Evolutionary conservation across 495 filamentous ascomycete genomes (phyloP), one percentile per base, ranked within the genome.

Genomic region (Massariosphaeria phaeospora): DNA sequence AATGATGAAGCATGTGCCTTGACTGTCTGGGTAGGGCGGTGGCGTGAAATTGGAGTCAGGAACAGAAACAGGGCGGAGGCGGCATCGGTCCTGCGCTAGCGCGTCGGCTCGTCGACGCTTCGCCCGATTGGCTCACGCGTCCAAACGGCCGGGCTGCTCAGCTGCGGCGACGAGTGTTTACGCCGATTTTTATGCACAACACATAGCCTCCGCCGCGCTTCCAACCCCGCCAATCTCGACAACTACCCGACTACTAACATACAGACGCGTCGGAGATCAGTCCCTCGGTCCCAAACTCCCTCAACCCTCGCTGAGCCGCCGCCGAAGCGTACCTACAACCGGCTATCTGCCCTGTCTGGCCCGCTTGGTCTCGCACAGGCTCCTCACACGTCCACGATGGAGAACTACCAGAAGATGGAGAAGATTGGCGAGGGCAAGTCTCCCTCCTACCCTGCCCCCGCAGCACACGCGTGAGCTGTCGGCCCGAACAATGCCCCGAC

Each of bases 321-420:
- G n/a, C n/a, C 26, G 20, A 47, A 18, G 3, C 23, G n/a, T 33
- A 20, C 43, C 29, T 33, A 29, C 27, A 47, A n/a, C n/a, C n/a
- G n/a, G n/a, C n/a, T n/a, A n/a, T n/a, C n/a, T n/a, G n/a, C n/a
- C n/a, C n/a, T n/a, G n/a, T n/a, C n/a, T n/a, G n/a, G n/a, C n/a
- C n/a, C n/a, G n/a, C n/a, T n/a, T n/a, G n/a, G n/a, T n/a, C n/a
- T n/a, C n/a, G n/a, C n/a, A n/a, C n/a, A 13, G 12, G 34, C 34
- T n/a, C n/a, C n/a, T n/a, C n/a, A n/a, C n/a, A n/a, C n/a, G n/a
- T n/a, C n/a, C 11, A 35, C 54, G 60, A 99, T 99, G 93, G 93
- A 99, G 69, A 96, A 96, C 70, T 99, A 99, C 72, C 90, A 97
- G 76, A 96, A 96, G 75, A 85, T 99, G 53, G 93, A 99, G 77